Evolutionary conservation across 2,329 filamentous ascomycete species (phyloP).

Genomic region (Cadophora gregata): DNA sequence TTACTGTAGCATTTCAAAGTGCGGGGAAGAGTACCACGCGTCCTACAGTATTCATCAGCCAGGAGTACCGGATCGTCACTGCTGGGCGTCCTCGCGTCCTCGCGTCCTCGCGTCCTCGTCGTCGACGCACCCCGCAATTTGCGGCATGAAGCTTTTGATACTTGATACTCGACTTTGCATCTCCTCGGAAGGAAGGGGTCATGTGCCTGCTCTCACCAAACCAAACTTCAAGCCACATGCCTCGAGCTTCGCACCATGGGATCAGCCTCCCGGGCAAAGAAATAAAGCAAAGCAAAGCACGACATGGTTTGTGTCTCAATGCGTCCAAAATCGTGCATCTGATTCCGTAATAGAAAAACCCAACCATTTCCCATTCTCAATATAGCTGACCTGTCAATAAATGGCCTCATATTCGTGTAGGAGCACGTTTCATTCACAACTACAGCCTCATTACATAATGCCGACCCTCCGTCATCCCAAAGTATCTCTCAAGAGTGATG

Average conservation of each 20-base stretch:
- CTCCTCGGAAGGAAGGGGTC: constrained; percentile 38
- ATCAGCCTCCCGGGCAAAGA: background rate
- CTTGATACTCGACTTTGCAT: constrained; percentile 29
- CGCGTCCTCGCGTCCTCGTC: background rate
- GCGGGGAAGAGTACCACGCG: constrained; percentile 24
- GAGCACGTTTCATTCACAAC: background rate
- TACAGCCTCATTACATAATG: constrained; percentile 27
- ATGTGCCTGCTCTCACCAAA: constrained; percentile 23
- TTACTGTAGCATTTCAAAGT: constrained; percentile 10
- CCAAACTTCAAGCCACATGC: background rate
- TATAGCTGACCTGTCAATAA: constrained; percentile 1
- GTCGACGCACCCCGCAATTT: constrained; percentile 31
- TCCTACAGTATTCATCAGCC: background rate
- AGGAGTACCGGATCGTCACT: background rate
- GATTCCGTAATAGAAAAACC: background rate
- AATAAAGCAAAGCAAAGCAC: constrained; percentile 2
- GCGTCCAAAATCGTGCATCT: background rate
- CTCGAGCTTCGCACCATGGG: background rate
- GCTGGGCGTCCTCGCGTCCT: background rate
- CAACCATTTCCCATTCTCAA: background rate
- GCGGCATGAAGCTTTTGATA: constrained; percentile 28
- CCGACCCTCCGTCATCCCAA: background rate
- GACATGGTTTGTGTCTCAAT: background rate
- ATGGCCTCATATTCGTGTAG: constrained; percentile 5
- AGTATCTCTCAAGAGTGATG: background rate